phyloP scores from a whole-genome alignment of 106 monocot genomes.

The Narthecium ossifragum region DNA sequence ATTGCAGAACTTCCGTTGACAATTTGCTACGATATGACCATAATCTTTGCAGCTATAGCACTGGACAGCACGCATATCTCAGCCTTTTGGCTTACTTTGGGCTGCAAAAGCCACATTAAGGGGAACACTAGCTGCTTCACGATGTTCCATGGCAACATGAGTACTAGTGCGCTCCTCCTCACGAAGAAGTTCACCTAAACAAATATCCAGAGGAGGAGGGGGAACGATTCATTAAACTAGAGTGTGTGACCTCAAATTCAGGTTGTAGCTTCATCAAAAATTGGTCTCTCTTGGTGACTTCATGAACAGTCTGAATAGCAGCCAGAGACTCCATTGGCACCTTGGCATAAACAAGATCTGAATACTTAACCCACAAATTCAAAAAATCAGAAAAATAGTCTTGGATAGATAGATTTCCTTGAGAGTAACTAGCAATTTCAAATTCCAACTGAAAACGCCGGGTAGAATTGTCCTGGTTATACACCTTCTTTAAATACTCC shows the following conservation, averaged over 20 bases:
- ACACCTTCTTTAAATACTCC: slow-evolving; percentile 6
- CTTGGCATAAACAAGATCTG: neutral
- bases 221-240: slow-evolving; percentile 8
- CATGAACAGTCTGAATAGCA: neutral
- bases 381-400: slow-evolving; percentile 8
- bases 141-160: neutral
- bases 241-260: neutral
- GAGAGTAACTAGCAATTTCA: slow-evolving; percentile 6
- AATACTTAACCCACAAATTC: slow-evolving; percentile 2
- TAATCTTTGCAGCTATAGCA: slow-evolving; percentile 4
- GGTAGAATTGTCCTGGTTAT: slow-evolving; percentile 3
- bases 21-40: slow-evolving; percentile 6
- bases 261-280: slow-evolving; percentile 16
- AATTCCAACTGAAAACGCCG: slow-evolving; percentile 5
- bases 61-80: slow-evolving; percentile 1
- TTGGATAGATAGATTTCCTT: slow-evolving; percentile 6
- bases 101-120: neutral
- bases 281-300: slow-evolving; percentile 1
- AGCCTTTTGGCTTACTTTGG: neutral
- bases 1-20: slow-evolving; percentile 6
- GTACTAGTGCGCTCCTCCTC: slow-evolving; percentile 4
- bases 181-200: slow-evolving; percentile 2
- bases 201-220: slow-evolving; percentile 2
- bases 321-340: neutral
- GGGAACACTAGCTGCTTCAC: neutral